These are phyloP conservation scores for Fonsecaea monophora DNA, from an alignment of 2,329 filamentous ascomycete species.

Conservation along the genomic window DNA sequence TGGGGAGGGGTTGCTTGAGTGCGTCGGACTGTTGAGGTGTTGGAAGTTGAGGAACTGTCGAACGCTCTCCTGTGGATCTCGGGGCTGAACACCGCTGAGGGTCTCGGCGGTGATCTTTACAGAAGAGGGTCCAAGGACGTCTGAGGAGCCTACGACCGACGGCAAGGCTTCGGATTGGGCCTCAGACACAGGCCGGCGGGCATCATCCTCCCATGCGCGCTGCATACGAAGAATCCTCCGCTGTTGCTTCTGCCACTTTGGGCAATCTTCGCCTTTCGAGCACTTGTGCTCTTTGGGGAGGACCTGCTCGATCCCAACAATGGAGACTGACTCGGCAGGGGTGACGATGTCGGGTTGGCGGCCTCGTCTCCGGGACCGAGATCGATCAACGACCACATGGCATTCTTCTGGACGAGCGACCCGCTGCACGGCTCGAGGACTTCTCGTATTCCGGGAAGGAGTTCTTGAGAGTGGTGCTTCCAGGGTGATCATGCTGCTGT, in stretches of 20 bases:
- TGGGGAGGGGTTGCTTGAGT: conserved; percentile 65
- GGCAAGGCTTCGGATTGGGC: conserved; percentile 80
- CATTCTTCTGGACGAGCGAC: conserved; percentile 35
- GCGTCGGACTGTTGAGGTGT: conserved; percentile 52
- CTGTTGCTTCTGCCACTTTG: conserved; percentile 82
- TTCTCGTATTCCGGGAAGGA: conserved; percentile 30
- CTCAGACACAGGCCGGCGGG: conserved; percentile 60
- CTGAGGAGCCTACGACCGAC: conserved; percentile 89
- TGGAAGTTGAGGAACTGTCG: conserved; percentile 90
- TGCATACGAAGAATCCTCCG: conserved; percentile 76
- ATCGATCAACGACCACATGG: conserved; percentile 35
- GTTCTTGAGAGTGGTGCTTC: conserved; percentile 32
- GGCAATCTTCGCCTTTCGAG: conserved; percentile 83
- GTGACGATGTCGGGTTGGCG: conserved; percentile 60
- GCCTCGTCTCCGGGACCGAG: conserved; percentile 40
- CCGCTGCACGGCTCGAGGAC: conserved; percentile 32
- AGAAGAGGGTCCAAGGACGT: conserved; percentile 77
- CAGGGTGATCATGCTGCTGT: conserved; percentile 40
- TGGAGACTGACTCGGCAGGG: conserved; percentile 83
- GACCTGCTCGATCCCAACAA: conserved; percentile 89
- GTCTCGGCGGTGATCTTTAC: conserved; percentile 74
- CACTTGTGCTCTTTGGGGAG: conserved; percentile 84
- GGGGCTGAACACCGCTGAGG: conserved; percentile 71
- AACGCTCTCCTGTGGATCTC: conserved; percentile 91
- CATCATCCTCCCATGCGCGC: conserved; percentile 70